phyloP scores from a whole-genome alignment of 331 rosid species.

The Dryas integrifolia region DNA sequence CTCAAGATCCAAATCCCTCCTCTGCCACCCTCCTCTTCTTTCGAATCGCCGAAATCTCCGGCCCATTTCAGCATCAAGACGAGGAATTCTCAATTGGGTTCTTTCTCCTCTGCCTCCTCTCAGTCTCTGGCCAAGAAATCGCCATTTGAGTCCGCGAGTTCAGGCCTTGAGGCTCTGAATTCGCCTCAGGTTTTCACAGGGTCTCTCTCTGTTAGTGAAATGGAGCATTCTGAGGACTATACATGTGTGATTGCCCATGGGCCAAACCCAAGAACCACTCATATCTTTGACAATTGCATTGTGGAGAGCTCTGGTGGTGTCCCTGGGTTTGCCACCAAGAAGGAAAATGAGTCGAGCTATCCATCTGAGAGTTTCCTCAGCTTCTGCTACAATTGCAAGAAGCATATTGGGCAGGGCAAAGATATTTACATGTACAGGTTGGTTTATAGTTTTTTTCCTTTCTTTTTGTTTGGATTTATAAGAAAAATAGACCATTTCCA shows the following conservation, averaged over 20 bases:
- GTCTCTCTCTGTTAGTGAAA: constrained; percentile 59
- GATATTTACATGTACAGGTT: constrained; percentile 98
- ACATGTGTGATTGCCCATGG: constrained; percentile 78
- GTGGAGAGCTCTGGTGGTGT: constrained; percentile 56
- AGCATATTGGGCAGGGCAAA: constrained; percentile 59
- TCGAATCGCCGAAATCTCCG: constrained; percentile 36
- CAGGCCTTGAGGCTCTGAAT: constrained; percentile 23
- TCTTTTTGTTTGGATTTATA: not conserved
- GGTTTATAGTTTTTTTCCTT: not conserved
- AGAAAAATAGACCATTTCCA: not conserved
- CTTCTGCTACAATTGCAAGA: constrained; percentile 70
- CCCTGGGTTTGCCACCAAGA: constrained; percentile 34
- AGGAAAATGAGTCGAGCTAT: constrained; percentile 25
- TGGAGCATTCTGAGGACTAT: constrained; percentile 86
- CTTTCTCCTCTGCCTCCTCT: constrained; percentile 35
- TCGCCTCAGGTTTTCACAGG: constrained; percentile 41
- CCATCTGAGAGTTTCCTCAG: constrained; percentile 62
- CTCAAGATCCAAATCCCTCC: constrained; percentile 72
- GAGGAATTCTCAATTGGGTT: constrained; percentile 41
- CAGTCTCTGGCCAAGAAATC: constrained; percentile 36
- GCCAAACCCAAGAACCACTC: constrained; percentile 77
- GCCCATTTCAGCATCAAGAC: constrained; percentile 37
- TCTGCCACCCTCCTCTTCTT: constrained; percentile 21
- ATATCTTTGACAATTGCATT: constrained; percentile 68
- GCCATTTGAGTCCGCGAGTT: constrained; percentile 24